Evolutionary conservation across 768 basidiomycete genomes (phyloP).

Genomic region (Mycena vitilis): DNA sequence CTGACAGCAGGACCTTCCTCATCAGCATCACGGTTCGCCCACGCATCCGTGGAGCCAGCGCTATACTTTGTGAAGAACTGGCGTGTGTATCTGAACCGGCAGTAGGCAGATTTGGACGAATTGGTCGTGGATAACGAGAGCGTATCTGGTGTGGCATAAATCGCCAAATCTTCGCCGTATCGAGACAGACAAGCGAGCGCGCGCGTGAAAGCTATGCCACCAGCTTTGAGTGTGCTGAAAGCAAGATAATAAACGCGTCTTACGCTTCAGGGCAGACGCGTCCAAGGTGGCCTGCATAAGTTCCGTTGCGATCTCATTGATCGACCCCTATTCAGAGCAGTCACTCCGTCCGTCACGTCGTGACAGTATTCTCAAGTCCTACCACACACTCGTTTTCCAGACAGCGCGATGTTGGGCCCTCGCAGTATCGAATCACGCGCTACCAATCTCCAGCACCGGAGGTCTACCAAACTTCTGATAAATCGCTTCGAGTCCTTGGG

Average conservation of each 20-base stretch:
- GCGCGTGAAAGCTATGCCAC: constrained; percentile 72
- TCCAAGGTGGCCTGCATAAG: constrained; percentile 79
- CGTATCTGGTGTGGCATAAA: constrained; percentile 71
- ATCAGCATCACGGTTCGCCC: constrained; percentile 37
- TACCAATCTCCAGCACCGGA: constrained; percentile 40
- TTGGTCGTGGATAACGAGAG: constrained; percentile 81
- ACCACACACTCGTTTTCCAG: constrained; percentile 13
- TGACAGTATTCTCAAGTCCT: not conserved
- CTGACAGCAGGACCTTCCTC: constrained; percentile 58
- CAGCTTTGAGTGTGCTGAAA: constrained; percentile 33
- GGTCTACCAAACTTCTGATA: constrained; percentile 65
- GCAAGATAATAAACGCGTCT: constrained; percentile 30
- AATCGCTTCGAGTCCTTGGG: constrained; percentile 63
- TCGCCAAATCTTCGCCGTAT: constrained; percentile 84
- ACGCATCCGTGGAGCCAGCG: constrained; percentile 45
- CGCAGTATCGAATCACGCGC: constrained; percentile 12
- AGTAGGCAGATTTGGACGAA: constrained; percentile 84
- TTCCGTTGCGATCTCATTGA: not conserved
- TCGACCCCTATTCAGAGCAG: no score
- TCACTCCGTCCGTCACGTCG: no score
- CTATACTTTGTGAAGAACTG: constrained; percentile 79
- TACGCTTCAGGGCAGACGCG: constrained; percentile 65
- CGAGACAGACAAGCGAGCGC: constrained; percentile 81
- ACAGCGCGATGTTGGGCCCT: constrained; percentile 24
- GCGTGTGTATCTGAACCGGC: constrained; percentile 76